Conservation (phyloP, 495 filamentous ascomycete genomes). For the Hypoxylon perforatum region DNA sequence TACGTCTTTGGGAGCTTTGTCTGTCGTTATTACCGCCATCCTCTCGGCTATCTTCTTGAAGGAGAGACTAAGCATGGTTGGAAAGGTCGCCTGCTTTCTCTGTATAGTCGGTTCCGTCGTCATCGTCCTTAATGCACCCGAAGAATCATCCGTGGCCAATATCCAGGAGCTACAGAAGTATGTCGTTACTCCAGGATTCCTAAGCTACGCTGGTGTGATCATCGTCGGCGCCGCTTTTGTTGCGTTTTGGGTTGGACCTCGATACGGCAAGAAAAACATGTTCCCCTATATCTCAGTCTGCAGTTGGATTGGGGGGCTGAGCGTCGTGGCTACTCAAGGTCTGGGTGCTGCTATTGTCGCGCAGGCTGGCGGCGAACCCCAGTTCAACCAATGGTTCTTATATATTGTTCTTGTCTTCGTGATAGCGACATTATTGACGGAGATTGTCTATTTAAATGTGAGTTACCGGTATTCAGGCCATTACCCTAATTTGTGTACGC, state of each 20-base stretch:
- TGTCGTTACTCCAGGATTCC: conserved; percentile 87
- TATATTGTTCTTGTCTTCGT: conserved; percentile 95
- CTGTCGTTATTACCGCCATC: conserved; percentile 92
- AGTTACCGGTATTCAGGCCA: conserved; percentile 48
- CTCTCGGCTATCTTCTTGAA: conserved; percentile 96
- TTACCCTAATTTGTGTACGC: conserved; percentile 16
- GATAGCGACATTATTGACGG: conserved; percentile 83
- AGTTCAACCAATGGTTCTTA: conserved; percentile 98
- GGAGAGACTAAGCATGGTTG: conserved; percentile 93
- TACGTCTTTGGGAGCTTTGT: conserved; percentile 92
- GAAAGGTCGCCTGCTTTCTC: conserved; percentile 93
- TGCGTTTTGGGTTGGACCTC: conserved; percentile 85
- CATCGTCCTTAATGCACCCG: conserved; percentile 93
- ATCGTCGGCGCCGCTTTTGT: conserved; percentile 76
- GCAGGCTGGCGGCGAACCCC: conserved; percentile 78
- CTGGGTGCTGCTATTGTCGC: conserved; percentile 91
- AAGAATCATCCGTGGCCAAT: conserved; percentile 81
- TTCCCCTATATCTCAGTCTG: conserved; percentile 96
- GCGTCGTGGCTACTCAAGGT: conserved; percentile 94
- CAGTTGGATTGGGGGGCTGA: conserved; percentile 92
- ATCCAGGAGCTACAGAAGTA: conserved; percentile 95
- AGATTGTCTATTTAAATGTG: conserved; percentile 96
- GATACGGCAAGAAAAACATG: conserved; percentile 97
- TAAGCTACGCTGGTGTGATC: conserved; percentile 85
- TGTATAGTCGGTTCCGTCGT: conserved; percentile 94